Evolutionary conservation across 2,329 filamentous ascomycete species (phyloP).

Genomic region (Colletotrichum sp.): DNA sequence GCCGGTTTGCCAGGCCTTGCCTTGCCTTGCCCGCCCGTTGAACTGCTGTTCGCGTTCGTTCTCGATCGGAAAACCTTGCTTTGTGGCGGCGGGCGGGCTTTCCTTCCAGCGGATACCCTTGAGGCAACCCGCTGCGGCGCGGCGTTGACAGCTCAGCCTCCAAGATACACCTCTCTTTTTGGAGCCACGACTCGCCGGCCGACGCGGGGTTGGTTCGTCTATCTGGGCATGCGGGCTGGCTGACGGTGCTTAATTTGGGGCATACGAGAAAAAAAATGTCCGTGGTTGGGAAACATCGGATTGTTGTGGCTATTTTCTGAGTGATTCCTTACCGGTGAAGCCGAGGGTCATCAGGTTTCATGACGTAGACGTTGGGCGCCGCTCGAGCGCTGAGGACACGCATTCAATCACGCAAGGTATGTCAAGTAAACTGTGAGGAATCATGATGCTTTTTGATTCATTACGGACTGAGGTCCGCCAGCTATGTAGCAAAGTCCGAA

Average conservation of each 20-base stretch:
- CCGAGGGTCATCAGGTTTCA: background rate
- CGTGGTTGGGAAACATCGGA: background rate
- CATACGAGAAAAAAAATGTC: background rate
- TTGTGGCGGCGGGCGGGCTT: background rate
- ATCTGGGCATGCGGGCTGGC: background rate
- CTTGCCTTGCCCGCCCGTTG: background rate
- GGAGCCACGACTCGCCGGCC: background rate
- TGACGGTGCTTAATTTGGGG: background rate
- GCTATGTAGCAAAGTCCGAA: background rate
- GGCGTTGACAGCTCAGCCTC: background rate
- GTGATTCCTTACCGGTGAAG: background rate
- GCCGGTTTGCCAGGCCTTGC: background rate
- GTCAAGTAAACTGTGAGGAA: background rate
- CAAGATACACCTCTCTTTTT: background rate
- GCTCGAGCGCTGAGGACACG: background rate
- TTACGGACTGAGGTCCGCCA: background rate
- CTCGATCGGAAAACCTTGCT: background rate
- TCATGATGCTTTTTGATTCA: background rate
- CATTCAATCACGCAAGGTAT: background rate
- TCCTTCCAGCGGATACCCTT: background rate
- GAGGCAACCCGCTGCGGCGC: background rate
- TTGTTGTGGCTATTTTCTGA: background rate
- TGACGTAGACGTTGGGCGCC: background rate
- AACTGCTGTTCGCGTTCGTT: background rate
- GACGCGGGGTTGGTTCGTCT: background rate